Percentiles rank a stretch among this genome's conserved stretches.
Conservation (phyloP, 164 flowering plant genomes). For the Saururus chinensis region DNA sequence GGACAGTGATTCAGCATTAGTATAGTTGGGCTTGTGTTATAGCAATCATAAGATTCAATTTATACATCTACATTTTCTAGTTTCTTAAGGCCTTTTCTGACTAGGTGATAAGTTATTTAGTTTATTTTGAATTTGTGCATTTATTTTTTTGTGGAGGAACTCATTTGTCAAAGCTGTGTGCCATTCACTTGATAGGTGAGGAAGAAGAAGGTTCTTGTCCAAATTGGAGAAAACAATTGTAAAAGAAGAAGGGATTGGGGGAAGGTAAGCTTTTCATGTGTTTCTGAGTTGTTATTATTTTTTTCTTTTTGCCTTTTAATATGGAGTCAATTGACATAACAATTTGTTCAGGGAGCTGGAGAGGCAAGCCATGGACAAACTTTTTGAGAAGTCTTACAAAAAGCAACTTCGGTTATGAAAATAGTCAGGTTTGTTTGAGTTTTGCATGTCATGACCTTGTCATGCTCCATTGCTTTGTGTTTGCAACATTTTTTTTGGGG, state of each 20-base stretch:
- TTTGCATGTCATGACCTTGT: no score
- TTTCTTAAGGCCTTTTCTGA: background rate
- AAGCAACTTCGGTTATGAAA: no score
- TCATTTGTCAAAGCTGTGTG: no score
- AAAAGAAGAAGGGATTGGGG: constrained; percentile 26
- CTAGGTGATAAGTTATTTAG: background rate
- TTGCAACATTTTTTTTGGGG: no score
- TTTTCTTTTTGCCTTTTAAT: constrained; percentile 2
- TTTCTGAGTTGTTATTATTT: constrained; percentile 2
- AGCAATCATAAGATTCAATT: background rate
- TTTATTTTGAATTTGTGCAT: background rate
- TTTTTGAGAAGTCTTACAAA: constrained; percentile 62
- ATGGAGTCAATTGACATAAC: background rate
- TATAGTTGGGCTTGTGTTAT: background rate
- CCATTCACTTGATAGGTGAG: constrained; percentile 29
- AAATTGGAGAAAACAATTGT: constrained; percentile 34
- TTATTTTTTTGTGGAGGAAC: no score
- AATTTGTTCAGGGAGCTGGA: constrained; percentile 53
- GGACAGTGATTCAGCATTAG: background rate
- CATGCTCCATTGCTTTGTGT: no score
- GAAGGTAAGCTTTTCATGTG: constrained; percentile 27
- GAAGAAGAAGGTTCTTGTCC: constrained; percentile 37
- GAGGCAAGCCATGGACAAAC: constrained; percentile 63
- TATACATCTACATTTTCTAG: no score
- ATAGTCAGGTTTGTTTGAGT: no score